Base-by-base conservation (phyloP, 106 monocot genomes). In the Narthecium ossifragum region DNA sequence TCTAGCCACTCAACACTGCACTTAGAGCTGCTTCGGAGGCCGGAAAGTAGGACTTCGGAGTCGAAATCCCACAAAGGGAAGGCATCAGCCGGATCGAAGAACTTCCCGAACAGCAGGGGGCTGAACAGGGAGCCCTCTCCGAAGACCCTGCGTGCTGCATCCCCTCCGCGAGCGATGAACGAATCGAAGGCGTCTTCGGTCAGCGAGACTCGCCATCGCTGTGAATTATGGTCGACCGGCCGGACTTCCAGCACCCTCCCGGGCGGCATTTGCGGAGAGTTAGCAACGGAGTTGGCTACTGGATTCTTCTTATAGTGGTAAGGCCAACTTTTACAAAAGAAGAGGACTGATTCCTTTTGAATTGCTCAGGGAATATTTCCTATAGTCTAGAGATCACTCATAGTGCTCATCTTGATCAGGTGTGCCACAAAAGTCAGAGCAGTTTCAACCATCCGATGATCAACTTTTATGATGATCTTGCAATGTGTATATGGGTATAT, bases 61-160 rank as follows among this genome's bases (percentile, higher is more conserved):
- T 89, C 89, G 17, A 94, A 85, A 32, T 94, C 93, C 93, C 93
- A 94, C n/a, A 94, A 65, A 3, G 93, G 93, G 57, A 94, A 94
- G n/a, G 85, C 85, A 28, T 94, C 93, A 23, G 85, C 89, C 0
- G 93, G 93, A 36, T 94, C 93, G 41, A 94, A 94, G 80, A 94
- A 94, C 67, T 85, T 94, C 22, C 85, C 83, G 31, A 89, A 94
- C 51, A 94, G 59, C 40, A 85, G 36, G 1, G 93, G 88, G 61
- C 89, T 89, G 61, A 89, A 94, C 9, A 89, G 58, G 10, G 89
- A 89, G 12, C 85, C 93, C 10, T 89, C 85, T 8, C 66, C 78
- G 25, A 88, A 92, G n/a, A 80, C 70, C 24, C 47, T 68, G 22
- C 52, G 64, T 2, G 68, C 85, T 18, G 34, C 46, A 21, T 75